These are phyloP conservation scores for Amoeboaphelidium protococcarum DNA, from an alignment of 371 early-diverging fungal genomes.

Conservation along the genomic window DNA sequence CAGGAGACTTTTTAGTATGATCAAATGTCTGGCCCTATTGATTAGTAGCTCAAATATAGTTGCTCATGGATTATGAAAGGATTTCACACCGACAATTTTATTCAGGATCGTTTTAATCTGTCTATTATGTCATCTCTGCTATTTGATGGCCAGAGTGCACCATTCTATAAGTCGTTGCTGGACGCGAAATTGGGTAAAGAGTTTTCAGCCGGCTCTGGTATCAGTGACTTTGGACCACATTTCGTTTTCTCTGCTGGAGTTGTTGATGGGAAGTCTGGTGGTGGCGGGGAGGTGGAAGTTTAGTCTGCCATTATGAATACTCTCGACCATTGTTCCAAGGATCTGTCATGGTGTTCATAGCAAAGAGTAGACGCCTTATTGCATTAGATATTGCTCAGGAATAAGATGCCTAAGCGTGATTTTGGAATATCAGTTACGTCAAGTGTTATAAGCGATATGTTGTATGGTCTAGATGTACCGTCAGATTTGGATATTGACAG, in stretches of 20 bases:
- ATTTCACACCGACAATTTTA: neutral
- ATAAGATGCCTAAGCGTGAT: too few relatives aligned
- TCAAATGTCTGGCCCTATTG: too few relatives aligned
- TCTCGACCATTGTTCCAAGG: conserved; percentile 27
- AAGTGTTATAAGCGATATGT: neutral
- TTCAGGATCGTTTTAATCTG: conserved; percentile 54
- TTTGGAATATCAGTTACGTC: neutral
- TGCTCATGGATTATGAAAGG: conserved; percentile 57
- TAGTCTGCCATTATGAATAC: conserved; percentile 34
- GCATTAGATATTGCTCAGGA: neutral
- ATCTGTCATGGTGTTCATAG: conserved; percentile 59
- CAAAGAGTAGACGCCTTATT: conserved; percentile 20
- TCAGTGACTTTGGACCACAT: conserved; percentile 34
- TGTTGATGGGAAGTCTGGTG: conserved; percentile 21
- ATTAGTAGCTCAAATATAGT: too few relatives aligned
- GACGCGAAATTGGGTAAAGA: conserved; percentile 75
- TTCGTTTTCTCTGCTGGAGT: conserved; percentile 21
- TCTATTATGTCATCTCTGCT: conserved; percentile 47
- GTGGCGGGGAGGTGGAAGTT: conserved; percentile 34
- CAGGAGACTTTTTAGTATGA: neutral
- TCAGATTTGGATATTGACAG: neutral
- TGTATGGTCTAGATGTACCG: neutral
- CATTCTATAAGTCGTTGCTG: conserved; percentile 81
- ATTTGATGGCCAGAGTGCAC: conserved; percentile 61
- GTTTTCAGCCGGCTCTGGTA: conserved; percentile 68